Evolutionary conservation across 2,329 filamentous ascomycete genomes (phyloP).

Genomic region (Paramyrothecium sp.): DNA sequence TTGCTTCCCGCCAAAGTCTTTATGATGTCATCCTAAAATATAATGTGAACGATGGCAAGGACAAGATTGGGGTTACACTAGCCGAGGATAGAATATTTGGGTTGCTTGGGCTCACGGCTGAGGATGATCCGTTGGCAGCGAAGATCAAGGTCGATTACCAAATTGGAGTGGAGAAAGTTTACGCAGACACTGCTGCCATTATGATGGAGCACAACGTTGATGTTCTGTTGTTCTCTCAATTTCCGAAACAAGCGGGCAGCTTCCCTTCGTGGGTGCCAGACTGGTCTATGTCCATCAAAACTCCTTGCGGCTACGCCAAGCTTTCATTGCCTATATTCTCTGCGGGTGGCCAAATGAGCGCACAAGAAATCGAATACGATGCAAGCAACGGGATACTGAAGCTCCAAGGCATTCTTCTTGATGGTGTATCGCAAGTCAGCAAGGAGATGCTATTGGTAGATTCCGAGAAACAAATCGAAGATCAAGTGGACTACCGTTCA

Average conservation of each 20-base stretch:
- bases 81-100: slow-evolving; percentile 29
- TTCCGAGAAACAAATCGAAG: background rate
- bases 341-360: slow-evolving; percentile 15
- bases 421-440: slow-evolving; percentile 18
- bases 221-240: slow-evolving; percentile 26
- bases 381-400: slow-evolving; percentile 6
- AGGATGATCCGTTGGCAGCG: slow-evolving; percentile 13
- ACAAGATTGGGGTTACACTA: slow-evolving; percentile 22
- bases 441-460: slow-evolving; percentile 7
- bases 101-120: slow-evolving; percentile 24
- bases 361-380: slow-evolving; percentile 5
- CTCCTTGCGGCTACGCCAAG: slow-evolving; percentile 20
- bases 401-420: slow-evolving; percentile 18
- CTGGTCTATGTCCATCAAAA: slow-evolving; percentile 25
- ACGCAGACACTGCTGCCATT: slow-evolving; percentile 10
- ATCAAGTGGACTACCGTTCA: slow-evolving; percentile 18
- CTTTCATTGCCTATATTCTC: slow-evolving; percentile 16
- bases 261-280: slow-evolving; percentile 33
- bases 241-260: slow-evolving; percentile 12
- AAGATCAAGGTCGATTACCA: slow-evolving; percentile 13
- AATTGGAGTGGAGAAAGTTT: slow-evolving; percentile 7
- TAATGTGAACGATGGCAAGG: slow-evolving; percentile 19
- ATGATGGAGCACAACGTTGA: slow-evolving; percentile 21
- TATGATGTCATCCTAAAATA: slow-evolving; percentile 26
- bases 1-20: slow-evolving; percentile 10